A percentile compares a stretch with the other conserved stretches of the same genome.
phyloP scores from a whole-genome alignment of 306 rosid genomes.

The Rubus idaeus region DNA sequence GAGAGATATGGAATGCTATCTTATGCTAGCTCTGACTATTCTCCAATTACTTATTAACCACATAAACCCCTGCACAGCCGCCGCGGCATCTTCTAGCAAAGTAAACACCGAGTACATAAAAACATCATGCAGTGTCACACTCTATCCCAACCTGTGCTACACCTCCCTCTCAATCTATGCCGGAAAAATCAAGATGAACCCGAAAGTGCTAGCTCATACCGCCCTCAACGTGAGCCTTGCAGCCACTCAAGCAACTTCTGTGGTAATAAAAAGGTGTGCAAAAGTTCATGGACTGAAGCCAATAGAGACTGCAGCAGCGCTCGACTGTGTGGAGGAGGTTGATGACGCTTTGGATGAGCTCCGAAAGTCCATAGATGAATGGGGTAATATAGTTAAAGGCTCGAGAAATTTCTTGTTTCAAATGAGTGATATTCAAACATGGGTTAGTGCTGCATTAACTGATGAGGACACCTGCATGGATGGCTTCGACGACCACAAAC shows the following conservation, averaged over 20 bases:
- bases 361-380: slow-evolving; percentile 16
- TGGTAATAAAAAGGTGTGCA: slow-evolving; percentile 19
- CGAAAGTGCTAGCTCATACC: slow-evolving; percentile 32
- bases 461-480: slow-evolving; percentile 45
- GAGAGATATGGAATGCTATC: slow-evolving; percentile 18
- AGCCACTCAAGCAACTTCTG: slow-evolving; percentile 19
- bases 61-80: slow-evolving; percentile 9
- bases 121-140: slow-evolving; percentile 37
- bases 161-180: slow-evolving; percentile 40
- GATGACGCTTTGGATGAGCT: slow-evolving; percentile 38
- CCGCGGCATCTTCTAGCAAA: neutral
- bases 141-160: slow-evolving; percentile 39
- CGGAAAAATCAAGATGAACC: slow-evolving; percentile 32
- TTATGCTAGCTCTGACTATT: slow-evolving; percentile 17
- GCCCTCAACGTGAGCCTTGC: slow-evolving; percentile 36
- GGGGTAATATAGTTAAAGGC: slow-evolving; percentile 12
- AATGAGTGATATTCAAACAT: slow-evolving; percentile 42
- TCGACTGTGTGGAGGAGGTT: slow-evolving; percentile 38
- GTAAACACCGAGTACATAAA: slow-evolving; percentile 29
- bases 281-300: slow-evolving; percentile 30
- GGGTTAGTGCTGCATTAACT: slow-evolving; percentile 49
- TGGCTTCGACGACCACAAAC: slow-evolving; percentile 24
- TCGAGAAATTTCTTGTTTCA: slow-evolving; percentile 15
- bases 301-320: slow-evolving; percentile 26
- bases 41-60: slow-evolving; percentile 9